These are phyloP conservation scores for Calocybe gambosa DNA, from an alignment of 1,284 basidiomycete genomes.

Conservation along the genomic window DNA sequence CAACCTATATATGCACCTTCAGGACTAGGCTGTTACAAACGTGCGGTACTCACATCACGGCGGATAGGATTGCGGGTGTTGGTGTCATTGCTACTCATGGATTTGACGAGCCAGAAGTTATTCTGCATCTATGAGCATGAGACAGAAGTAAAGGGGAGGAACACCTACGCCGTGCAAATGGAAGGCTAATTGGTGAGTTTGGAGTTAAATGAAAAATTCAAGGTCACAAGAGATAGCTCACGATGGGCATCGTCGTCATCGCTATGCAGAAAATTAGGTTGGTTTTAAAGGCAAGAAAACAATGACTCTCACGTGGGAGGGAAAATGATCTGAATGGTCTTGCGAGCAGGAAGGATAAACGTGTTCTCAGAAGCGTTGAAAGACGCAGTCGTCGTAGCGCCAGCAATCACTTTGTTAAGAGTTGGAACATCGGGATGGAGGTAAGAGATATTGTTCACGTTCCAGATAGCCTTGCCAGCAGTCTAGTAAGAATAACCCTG, in stretches of 20 bases:
- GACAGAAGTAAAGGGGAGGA: not conserved
- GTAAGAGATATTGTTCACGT: conserved; percentile 22
- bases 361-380: conserved; percentile 22
- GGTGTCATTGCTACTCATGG: conserved; percentile 16
- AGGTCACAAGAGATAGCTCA: not conserved
- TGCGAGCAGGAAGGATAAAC: conserved; percentile 19
- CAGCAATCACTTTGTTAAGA: conserved; percentile 18
- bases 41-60: conserved; percentile 15
- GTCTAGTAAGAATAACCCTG: conserved; percentile 4
- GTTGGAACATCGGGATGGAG: conserved; percentile 19
- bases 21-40: not conserved
- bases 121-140: conserved; percentile 11
- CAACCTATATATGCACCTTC: conserved; percentile 12
- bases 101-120: conserved; percentile 23
- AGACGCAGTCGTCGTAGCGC: conserved; percentile 11
- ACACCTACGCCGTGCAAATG: conserved; percentile 13
- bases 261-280: not conserved
- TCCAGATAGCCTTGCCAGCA: conserved; percentile 19
- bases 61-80: conserved; percentile 20
- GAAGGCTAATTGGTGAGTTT: conserved; percentile 5
- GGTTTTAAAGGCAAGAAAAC: not conserved
- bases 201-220: not conserved
- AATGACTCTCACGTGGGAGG: conserved; percentile 17
- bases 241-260: conserved; percentile 13
- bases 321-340: conserved; percentile 20